Evolutionary conservation across 2,329 filamentous ascomycete species (phyloP), one percentile per base, ranked within the genome.

Genomic region (Fusarium nanum): DNA sequence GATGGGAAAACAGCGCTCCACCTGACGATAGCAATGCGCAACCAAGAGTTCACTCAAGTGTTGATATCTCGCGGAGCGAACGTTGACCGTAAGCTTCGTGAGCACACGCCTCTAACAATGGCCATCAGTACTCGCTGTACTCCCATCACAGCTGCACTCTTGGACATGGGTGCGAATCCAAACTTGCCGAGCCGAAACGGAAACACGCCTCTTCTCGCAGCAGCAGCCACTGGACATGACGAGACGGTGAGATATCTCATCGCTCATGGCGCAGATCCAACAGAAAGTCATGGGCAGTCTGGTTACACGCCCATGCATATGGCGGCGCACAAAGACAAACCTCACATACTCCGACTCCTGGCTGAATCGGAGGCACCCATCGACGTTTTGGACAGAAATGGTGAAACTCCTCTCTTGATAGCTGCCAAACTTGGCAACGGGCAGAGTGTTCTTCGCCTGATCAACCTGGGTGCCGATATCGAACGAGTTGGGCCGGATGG

Each of bases 291-390:
- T 42, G 63, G 67, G 18, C 66, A 70, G 27, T 76, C 71, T 27
- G 74, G 74, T 18, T 76, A 76, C 30, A 70, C 74, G 28, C 65
- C 74, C 13, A 75, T 76, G 71, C 74, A 76, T 32, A 76, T 76
- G 74, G 74, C 74, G 16, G 74, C 74, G 9, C 74, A 76, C 54
- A 76, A 75, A 47, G 64, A 76, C 56, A 76, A 72, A 16, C 71
- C 71, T 23, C 58, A 65, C 16, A 70, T 76, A 22, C 45, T 76
- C 28, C 67, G 65, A n/a, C 64, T 76, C 14, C 57, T 76, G 20
- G 62, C 52, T 37, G 69, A 68, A n/a, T 71, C 57, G 10, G 73
- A 73, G 18, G 74, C 74, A 7, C 59, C 71, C n/a, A 56, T 74
- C 20, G 73, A 76, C 28, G 57, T 60, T 10, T 44, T 74, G 37